Percentiles rank a stretch among this genome's conserved stretches.
Evolutionary conservation across 805 yeast species (phyloP).

Genomic region (Yarrowia hollandica): DNA sequence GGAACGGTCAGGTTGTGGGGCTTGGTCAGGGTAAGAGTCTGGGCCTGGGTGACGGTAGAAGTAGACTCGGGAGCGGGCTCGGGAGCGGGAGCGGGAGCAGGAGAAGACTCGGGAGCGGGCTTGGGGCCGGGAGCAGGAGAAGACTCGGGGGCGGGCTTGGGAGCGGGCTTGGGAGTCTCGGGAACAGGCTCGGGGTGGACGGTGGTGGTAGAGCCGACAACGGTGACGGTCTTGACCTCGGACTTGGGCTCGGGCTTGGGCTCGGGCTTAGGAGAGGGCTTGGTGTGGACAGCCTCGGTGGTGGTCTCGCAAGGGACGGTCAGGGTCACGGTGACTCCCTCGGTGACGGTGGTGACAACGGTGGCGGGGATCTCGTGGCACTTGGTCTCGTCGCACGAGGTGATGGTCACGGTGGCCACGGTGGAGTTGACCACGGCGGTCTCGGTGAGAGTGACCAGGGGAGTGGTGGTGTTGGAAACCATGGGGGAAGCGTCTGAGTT

Average conservation of each 20-base stretch:
- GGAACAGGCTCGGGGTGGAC: neutral
- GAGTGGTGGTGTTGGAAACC: neutral
- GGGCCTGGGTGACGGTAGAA: constrained; percentile 4
- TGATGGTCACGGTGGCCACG: constrained; percentile 26
- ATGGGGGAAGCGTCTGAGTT: neutral
- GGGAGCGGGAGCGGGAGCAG: neutral
- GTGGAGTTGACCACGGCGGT: neutral
- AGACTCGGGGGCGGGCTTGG: neutral
- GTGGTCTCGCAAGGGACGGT: constrained; percentile 24
- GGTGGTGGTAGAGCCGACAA: too few relatives aligned
- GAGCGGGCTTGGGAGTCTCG: neutral
- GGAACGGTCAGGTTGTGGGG: neutral
- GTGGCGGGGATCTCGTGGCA: constrained; percentile 25
- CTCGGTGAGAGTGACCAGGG: neutral
- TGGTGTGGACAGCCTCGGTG: neutral
- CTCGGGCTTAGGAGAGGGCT: neutral
- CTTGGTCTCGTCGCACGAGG: constrained; percentile 15
- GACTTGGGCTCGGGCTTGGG: too few relatives aligned
- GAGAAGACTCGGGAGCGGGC: neutral
- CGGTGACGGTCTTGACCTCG: too few relatives aligned
- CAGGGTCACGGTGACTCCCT: constrained; percentile 5
- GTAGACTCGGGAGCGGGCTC: neutral
- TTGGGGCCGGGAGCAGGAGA: neutral
- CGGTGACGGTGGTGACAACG: constrained; percentile 13
- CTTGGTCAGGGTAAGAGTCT: neutral